phyloP scores from a whole-genome alignment of 768 basidiomycete species.

The Leccinum olivaceopallidum region DNA sequence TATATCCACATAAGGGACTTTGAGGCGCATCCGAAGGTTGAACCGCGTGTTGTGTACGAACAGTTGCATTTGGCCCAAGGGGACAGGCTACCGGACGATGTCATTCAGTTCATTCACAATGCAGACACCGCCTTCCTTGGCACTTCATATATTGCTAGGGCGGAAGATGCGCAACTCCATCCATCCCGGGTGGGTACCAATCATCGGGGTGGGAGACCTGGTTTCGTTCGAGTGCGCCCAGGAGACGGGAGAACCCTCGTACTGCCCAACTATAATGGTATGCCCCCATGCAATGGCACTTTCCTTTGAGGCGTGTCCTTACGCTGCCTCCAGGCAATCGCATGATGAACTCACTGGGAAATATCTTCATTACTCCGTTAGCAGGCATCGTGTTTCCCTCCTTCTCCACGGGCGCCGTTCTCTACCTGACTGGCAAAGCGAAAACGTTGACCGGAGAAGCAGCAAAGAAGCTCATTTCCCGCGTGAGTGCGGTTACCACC shows the following conservation, averaged over 20 bases:
- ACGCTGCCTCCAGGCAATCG: conserved; percentile 48
- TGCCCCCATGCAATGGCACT: background rate
- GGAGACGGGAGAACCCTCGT: conserved; percentile 55
- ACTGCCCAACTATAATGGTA: conserved; percentile 63
- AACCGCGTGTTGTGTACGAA: conserved; percentile 39
- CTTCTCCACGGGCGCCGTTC: conserved; percentile 53
- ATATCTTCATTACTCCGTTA: conserved; percentile 55
- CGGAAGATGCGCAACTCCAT: conserved; percentile 38
- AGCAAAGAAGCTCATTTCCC: conserved; percentile 54
- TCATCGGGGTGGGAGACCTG: conserved; percentile 62
- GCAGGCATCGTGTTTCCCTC: conserved; percentile 59
- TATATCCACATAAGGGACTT: conserved; percentile 59
- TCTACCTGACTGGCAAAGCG: conserved; percentile 62
- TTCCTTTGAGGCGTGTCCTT: background rate
- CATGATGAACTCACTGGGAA: conserved; percentile 63
- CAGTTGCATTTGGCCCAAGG: conserved; percentile 30
- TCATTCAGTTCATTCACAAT: conserved; percentile 46
- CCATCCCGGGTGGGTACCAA: conserved; percentile 67
- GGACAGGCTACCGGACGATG: conserved; percentile 49
- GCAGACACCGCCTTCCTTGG: conserved; percentile 60
- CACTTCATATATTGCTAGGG: conserved; percentile 45
- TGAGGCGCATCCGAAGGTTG: conserved; percentile 37
- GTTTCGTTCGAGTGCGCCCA: conserved; percentile 59
- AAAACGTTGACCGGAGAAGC: conserved; percentile 47
- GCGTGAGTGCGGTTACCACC: conserved; percentile 45